Evolutionary conservation across 305 asterid genomes (phyloP), one percentile per base, ranked within the genome.

Genomic region (Fraxinus nigra): DNA sequence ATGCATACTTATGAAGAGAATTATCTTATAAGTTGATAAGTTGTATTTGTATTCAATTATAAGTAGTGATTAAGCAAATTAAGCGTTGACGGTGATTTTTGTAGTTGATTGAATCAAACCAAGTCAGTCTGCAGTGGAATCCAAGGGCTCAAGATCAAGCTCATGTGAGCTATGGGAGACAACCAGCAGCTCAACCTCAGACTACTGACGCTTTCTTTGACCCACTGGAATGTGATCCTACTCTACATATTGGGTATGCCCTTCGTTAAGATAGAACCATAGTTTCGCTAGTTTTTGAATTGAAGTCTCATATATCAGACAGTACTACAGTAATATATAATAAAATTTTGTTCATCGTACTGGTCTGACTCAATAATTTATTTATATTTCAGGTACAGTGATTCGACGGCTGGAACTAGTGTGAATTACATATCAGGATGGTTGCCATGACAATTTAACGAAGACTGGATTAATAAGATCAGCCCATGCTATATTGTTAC

Each of bases 141-240:
- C 95, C 89, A 54, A 90, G 88, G 85, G 88, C 87, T 54, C 91
- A 92, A 38, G 97, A 59, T 20, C 70, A 59, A 59, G 32, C 22
- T 59, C 70, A 59, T 59, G 89, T 90, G 32, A 95, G 87, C 34
- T 94, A 94, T 81, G 96, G 96, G 51, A 82, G 93, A 75, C 95
- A 89, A 80, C 81, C 46, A 30, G 11, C 46, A 59, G 70, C 70
- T 59, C 70, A 59, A n/a, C 79, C 86, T 84, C 98, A 91, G 14
- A 82, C 91, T 82, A 93, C 88, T 10, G 93, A 93, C 81, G 93
- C 85, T 35, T 94, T 94, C 80, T 94, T 85, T 87, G 97, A 94
- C 84, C 98, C 90, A 7, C 89, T 94, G 77, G 97, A 94, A 3
- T 90, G 95, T 86, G 97, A 94, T 87, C 98, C 98, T 73, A 95